Evolutionary conservation across 768 basidiomycete species (phyloP), one percentile per base, ranked within the genome.

Genomic region (Leucocoprinus birnbaumii): DNA sequence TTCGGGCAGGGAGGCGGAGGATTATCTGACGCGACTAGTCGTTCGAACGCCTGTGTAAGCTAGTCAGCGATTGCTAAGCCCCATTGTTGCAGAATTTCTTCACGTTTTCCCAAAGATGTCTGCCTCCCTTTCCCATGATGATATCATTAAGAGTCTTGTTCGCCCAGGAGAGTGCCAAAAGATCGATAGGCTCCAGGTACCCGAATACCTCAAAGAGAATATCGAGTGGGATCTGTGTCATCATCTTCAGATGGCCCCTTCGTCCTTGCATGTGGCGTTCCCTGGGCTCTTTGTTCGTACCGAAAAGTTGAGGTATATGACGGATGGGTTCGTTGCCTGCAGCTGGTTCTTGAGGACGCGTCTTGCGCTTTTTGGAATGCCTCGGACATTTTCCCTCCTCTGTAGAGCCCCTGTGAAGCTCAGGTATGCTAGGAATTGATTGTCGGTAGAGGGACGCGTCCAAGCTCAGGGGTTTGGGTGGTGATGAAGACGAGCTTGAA

Each of bases 91-190:
- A 26, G 3, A 50, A 1, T 16, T 37, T 11, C 54, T 60, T 24
- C 47, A 68, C 70, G 22, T 54, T 21, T 56, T 67, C 67, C 77
- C 77, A 80, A 0, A 74, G 21, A 38, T 37, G 55, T 11, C 53
- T 58, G 3, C 65, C 58, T 2, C 52, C 44, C 16, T 59, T 60
- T 8, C 59, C 56, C 50, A 71, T 56, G 24, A 79, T 60, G 6
- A 75, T 64, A 3, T 49, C 55, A 19, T 72, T 68, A 44, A 78
- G 61, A 1, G 53, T 62, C 59, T 72, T 71, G 34, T 63, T 70
- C 1, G 75, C 66, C 44, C 72, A 60, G 0, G 73, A 69, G 6
- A 79, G 64, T 51, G 66, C 62, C n/a, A 80, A 63, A 9, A 80
- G 61, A 56, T 80, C 76, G 13, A 62, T 25, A n/a, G 76, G 75